Evolutionary conservation across 192 early-diverging fungal genomes (phyloP), one percentile per base, ranked within the genome.

Genomic region (Funneliformis geosporum): DNA sequence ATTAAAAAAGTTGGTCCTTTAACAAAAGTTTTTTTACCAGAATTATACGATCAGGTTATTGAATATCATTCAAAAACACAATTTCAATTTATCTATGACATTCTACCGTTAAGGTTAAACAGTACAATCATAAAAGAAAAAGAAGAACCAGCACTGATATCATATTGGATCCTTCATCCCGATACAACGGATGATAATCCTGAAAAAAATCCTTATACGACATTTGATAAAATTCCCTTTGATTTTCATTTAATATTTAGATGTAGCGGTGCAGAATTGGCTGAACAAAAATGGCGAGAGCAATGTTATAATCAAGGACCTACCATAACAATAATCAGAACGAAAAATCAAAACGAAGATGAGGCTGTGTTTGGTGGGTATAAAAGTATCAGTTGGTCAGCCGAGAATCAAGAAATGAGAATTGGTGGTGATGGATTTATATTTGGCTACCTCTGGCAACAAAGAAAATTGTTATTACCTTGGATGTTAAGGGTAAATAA

Each of bases 401-500:
- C 33, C 2, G 67, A 69, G n/a, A 42, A 69, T 42, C 38, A 42
- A n/a, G 21, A 69, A 21, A 42, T 40, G 28, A 16, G 39, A n/a
- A 21, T 38, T 12, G 67, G 67, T 7, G 67, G 67, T 9, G 39
- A 69, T 42, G 67, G 67, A 42, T 69, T 69, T 9, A 69, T 69
- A 69, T 69, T 69, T 69, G 67, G 67, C 21, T 69, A 69, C 9
- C 39, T 69, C 11, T 69, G 67, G 67, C 67, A 69, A 69, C 38
- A 69, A 21, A 21, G 39, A 23, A 69, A 69, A 40, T 43, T 69
- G 43, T 43, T 69, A 23, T n/a, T 69, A 5, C 67, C 67, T 6
- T 69, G 67, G 67, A 69, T 69, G 67, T 9, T 69, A 16, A 28
- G 38, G 4, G 67, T 69, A 16, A 42, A 69, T 10, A 69, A 69